Evolutionary conservation across 2,329 filamentous ascomycete species (phyloP), one percentile per base, ranked within the genome.

Genomic region (Fusarium nematophilum): DNA sequence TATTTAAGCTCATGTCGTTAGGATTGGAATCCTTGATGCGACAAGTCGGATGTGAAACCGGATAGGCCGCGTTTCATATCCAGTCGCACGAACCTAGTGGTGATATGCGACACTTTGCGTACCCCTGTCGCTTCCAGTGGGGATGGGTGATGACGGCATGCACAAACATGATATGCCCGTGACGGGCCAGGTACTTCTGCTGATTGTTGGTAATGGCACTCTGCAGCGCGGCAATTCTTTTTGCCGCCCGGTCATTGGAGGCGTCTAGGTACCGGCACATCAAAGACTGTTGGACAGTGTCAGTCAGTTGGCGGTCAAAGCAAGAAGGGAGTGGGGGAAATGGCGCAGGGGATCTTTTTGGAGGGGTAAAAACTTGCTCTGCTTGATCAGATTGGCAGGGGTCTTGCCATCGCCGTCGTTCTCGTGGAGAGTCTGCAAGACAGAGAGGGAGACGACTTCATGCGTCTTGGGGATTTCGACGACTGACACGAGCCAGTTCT

Each of bases 141-240:
- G 60, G 60, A 46, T 64, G 60, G 30, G 60, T 64, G 51, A 64
- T 64, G 60, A 64, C 60, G 60, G 60, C 60, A 61, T 64, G 60
- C 26, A 64, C 51, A 33, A 64, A 64, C 39, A 64, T 53, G 31
- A 64, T 11, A 15, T 64, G 45, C 11, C 40, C 46, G 26, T 64
- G 31, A 23, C 47, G 55, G 25, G 34, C 50, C 14, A 64, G 60
- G 36, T 64, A 64, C 3, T 56, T 64, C 30, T 64, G 59, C 52
- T 64, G 60, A 8, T 51, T 61, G 15, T 64, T 36, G 18, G 47
- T 50, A 8, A 64, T 64, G 43, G 57, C 60, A 17, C 36, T 44
- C 18, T 64, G 60, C 9, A 64, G 25, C 14, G 60, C 60, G 3
- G 52, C 21, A 27, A 64, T 48, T 21, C 60, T 36, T 29, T 64